phyloP scores from a whole-genome alignment of 2,329 filamentous ascomycete genomes.

The Ophiocordyceps australis region DNA sequence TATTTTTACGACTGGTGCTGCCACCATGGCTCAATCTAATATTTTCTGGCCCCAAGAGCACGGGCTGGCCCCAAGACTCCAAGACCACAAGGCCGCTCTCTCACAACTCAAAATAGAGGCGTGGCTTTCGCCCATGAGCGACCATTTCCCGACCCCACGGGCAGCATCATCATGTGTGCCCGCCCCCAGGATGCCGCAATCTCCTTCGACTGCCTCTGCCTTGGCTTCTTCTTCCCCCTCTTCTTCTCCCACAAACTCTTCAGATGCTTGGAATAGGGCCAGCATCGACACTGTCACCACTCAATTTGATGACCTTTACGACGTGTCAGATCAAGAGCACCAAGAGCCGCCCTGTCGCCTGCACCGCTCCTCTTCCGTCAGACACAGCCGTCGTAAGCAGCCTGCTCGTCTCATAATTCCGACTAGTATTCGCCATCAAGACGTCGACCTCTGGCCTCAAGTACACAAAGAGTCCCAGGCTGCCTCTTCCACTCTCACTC shows the following conservation, averaged over 20 bases:
- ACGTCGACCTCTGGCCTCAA: too few species aligned
- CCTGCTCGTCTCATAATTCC: slow-evolving; percentile 33
- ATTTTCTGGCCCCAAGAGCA: too few species aligned
- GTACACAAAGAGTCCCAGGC: too few species aligned
- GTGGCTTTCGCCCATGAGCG: slow-evolving; percentile 40
- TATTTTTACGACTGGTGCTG: too few species aligned
- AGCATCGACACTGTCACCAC: slow-evolving; percentile 46
- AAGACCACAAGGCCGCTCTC: slow-evolving; percentile 9
- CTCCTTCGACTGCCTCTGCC: slow-evolving; percentile 26
- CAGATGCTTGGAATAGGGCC: slow-evolving; percentile 43
- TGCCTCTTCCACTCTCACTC: slow-evolving; percentile 44
- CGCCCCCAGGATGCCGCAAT: slow-evolving; percentile 42
- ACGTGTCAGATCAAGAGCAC: slow-evolving; percentile 65
- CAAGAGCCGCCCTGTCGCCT: slow-evolving; percentile 7
- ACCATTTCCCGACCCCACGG: slow-evolving; percentile 59
- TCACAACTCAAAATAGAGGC: slow-evolving; percentile 33
- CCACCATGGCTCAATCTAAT: too few species aligned
- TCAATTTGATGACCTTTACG: slow-evolving; percentile 77
- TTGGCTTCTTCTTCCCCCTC: slow-evolving; percentile 27
- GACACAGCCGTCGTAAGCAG: slow-evolving; percentile 17
- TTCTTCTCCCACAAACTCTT: slow-evolving; percentile 34
- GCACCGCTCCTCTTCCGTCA: slow-evolving; percentile 14
- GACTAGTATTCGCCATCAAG: too few species aligned
- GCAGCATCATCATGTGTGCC: slow-evolving; percentile 44
- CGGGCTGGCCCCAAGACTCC: too few species aligned